phyloP scores from a whole-genome alignment of 106 monocot genomes.

The Dendrobium nobile region DNA sequence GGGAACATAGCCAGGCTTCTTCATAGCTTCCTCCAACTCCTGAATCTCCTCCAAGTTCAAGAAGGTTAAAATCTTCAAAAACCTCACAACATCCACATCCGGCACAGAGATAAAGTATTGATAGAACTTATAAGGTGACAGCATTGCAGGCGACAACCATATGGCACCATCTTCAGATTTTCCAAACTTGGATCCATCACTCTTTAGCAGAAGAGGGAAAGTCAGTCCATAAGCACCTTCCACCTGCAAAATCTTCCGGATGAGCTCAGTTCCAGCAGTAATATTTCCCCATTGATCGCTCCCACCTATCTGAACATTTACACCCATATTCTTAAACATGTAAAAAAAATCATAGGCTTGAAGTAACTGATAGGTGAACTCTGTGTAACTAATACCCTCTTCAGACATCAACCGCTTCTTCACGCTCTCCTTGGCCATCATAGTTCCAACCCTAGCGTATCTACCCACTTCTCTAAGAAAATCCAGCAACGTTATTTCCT shows the following conservation, averaged over 20 bases:
- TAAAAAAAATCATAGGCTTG: conserved; percentile 93
- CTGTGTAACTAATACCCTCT: conserved; percentile 91
- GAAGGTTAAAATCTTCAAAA: conserved; percentile 86
- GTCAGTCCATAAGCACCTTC: conserved; percentile 87
- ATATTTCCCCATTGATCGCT: conserved; percentile 99
- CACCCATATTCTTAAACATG: conserved; percentile 76
- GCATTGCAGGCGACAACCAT: conserved; percentile 62
- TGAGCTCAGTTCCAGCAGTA: conserved; percentile 79
- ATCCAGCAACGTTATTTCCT: conserved; percentile 55
- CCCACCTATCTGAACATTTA: conserved; percentile 93
- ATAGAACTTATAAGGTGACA: conserved; percentile 91
- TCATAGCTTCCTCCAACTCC: conserved; percentile 65
- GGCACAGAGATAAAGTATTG: conserved; percentile 84
- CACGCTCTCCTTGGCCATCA: conserved; percentile 94
- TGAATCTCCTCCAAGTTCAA: conserved; percentile 76
- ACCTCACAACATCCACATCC: conserved; percentile 82
- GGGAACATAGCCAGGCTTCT: conserved; percentile 58
- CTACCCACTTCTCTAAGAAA: conserved; percentile 78
- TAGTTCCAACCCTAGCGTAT: conserved; percentile 76
- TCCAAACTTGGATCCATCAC: conserved; percentile 91
- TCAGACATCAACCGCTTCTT: conserved; percentile 82
- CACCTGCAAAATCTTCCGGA: conserved; percentile 24
- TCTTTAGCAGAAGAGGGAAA: conserved; percentile 88
- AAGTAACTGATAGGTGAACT: conserved; percentile 95
- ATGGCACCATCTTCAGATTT: conserved; percentile 81